Evolutionary conservation across 139 green algal species (phyloP).

Genomic region (Coccomyxa sp.): DNA sequence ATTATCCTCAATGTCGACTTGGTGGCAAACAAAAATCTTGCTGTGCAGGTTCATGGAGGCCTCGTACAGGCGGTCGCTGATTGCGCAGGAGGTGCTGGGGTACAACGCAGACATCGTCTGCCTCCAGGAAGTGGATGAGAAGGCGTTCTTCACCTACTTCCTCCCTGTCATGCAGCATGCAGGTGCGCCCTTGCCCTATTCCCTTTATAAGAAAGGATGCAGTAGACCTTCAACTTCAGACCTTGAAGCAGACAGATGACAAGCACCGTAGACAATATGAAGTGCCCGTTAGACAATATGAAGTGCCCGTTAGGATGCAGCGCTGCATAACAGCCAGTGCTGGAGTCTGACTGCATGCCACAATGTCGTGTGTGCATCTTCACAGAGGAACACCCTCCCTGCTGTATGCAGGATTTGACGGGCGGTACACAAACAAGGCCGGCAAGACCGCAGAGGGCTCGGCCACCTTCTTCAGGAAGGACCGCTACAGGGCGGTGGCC

Average conservation of each 20-base stretch:
- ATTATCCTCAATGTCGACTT: background rate
- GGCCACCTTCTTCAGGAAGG: conserved; percentile 51
- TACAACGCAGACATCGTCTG: conserved; percentile 68
- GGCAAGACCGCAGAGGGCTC: conserved; percentile 65
- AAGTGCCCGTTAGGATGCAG: too few relatives aligned
- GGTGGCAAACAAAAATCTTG: background rate
- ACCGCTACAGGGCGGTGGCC: conserved; percentile 32
- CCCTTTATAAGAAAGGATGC: background rate
- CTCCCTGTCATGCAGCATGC: conserved; percentile 40
- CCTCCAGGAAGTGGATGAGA: conserved; percentile 85
- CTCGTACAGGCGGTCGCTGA: conserved; percentile 73
- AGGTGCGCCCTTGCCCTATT: background rate
- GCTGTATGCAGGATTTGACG: conserved; percentile 44
- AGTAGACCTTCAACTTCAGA: background rate
- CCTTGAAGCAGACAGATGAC: conserved; percentile 2
- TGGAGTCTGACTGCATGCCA: background rate
- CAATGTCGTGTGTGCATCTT: background rate
- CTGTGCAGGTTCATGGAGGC: conserved; percentile 54
- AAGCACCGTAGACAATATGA: too few relatives aligned
- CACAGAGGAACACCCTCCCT: background rate
- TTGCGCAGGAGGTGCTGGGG: conserved; percentile 70
- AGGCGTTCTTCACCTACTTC: conserved; percentile 57
- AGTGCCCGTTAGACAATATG: too few relatives aligned
- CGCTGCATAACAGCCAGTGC: background rate
- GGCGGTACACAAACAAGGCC: conserved; percentile 78